Evolutionary conservation across 352 stramenopile species (phyloP).

Genomic region (Phytophthora nicotianae): DNA sequence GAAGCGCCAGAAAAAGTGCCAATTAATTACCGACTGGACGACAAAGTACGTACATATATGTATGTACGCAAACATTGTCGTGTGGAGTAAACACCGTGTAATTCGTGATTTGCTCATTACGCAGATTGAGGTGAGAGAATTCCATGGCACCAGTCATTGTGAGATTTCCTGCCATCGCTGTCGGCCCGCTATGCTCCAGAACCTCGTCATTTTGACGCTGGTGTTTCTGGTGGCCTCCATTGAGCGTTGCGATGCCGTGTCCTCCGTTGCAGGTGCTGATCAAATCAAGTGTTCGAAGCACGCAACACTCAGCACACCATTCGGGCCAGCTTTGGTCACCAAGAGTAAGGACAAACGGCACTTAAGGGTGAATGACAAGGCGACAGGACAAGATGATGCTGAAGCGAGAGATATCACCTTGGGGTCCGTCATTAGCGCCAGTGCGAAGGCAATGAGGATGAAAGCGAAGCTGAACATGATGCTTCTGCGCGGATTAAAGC

Average conservation of each 20-base stretch:
- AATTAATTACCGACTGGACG: no score
- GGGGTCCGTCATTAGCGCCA: background rate
- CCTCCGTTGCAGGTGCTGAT: background rate
- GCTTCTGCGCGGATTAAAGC: slow-evolving; percentile 1
- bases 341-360: no score
- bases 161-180: no score
- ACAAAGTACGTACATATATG: no score
- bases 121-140: no score
- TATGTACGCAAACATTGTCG: no score
- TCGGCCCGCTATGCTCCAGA: background rate
- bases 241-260: background rate
- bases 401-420: slow-evolving; percentile 13
- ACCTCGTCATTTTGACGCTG: slow-evolving; percentile 2
- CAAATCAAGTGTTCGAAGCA: background rate
- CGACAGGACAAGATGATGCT: background rate
- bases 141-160: no score
- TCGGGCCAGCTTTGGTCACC: background rate
- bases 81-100: no score
- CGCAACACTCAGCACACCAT: background rate
- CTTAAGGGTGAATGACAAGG: background rate
- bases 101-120: no score
- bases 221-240: background rate
- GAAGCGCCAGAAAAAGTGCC: no score
- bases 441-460: slow-evolving; percentile 3
- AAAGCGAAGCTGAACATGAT: slow-evolving; percentile 16